Evolutionary conservation across 208 protist genomes (phyloP), one percentile per base, ranked within the genome.

Genomic region (Acanthamoeba rhysodes): DNA sequence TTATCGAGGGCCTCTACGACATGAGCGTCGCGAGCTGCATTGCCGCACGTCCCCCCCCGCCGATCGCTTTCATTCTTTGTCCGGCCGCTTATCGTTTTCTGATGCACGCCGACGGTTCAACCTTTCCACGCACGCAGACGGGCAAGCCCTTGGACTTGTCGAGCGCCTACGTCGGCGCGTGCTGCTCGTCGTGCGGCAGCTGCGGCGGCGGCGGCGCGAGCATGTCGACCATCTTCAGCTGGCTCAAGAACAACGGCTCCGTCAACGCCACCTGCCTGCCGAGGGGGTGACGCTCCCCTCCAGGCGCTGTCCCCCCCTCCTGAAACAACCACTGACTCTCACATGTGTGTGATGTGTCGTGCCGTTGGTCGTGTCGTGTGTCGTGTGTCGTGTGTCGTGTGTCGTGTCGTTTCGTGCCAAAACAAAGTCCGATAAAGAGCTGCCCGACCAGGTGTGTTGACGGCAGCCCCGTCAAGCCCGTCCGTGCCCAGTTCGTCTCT

Each of bases 171-270:
- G 29, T 45, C 32, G 16, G n/a, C 9, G 70, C 70, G n/a, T 78
- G 70, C 70, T 78, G 70, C 34, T 6, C 32, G 8, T 9, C 12
- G 10, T 78, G 70, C 34, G 34, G 70, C 32, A 12, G 14, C 10
- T 78, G 70, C 32, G 10, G 14, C 41, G 41, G 70, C 32, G 10
- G 14, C 41, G 41, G 41, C 41, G 41, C 41, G 22, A 20, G 10
- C 70, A 34, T 78, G n/a, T 16, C 70, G 2, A 12, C 3, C 29
- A 45, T 78, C 4, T 78, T 78, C 32, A 9, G 32, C 70, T 78
- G 70, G 70, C 70, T 78, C 70, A 34, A 78, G 70, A 45, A 45
- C 70, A 78, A 78, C 70, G 70, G 70, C 70, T 48, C 32, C 14
- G 70, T 78, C 70, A 78, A 78, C 70, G 32, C 34, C 29, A 32